These are phyloP conservation scores for Exophiala oligosperma DNA, from an alignment of 2,329 filamentous ascomycete species.

Conservation along the genomic window DNA sequence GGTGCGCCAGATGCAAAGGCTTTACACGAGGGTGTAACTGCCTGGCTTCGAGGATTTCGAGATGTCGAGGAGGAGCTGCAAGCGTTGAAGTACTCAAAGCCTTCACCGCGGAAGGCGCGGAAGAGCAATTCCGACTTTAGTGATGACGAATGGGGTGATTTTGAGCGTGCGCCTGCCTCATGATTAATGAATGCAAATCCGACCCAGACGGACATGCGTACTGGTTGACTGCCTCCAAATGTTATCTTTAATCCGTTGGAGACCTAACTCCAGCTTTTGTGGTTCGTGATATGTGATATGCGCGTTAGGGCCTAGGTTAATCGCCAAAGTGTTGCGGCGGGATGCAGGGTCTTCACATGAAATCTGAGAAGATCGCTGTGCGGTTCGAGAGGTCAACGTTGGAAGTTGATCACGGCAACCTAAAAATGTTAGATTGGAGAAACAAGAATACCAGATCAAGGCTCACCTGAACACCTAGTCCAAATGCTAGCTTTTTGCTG, in stretches of 20 bases:
- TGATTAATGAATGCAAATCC: constrained; percentile 9
- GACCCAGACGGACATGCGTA: not conserved
- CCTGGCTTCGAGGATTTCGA: constrained; percentile 46
- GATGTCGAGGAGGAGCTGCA: constrained; percentile 43
- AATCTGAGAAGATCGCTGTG: too few relatives aligned
- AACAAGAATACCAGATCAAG: constrained; percentile 6
- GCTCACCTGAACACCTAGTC: constrained; percentile 49
- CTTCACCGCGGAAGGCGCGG: not conserved
- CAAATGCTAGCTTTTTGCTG: constrained; percentile 54
- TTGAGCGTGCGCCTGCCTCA: constrained; percentile 21
- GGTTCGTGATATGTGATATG: not conserved
- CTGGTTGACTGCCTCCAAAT: not conserved
- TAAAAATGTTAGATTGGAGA: constrained; percentile 17
- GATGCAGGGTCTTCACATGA: not conserved
- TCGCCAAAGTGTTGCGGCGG: not conserved
- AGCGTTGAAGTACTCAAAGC: not conserved
- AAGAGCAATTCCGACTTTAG: not conserved
- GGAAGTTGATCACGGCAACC: constrained; percentile 30
- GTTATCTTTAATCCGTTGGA: not conserved
- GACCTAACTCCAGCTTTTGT: not conserved
- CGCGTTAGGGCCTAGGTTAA: too few relatives aligned
- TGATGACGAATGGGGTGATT: constrained; percentile 31
- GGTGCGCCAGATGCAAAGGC: constrained; percentile 19
- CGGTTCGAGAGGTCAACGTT: constrained; percentile 19
- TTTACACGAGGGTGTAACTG: constrained; percentile 39